Evolutionary conservation across 164 flowering plant species (phyloP).

Genomic region (Tetrastigma voinierianum): DNA sequence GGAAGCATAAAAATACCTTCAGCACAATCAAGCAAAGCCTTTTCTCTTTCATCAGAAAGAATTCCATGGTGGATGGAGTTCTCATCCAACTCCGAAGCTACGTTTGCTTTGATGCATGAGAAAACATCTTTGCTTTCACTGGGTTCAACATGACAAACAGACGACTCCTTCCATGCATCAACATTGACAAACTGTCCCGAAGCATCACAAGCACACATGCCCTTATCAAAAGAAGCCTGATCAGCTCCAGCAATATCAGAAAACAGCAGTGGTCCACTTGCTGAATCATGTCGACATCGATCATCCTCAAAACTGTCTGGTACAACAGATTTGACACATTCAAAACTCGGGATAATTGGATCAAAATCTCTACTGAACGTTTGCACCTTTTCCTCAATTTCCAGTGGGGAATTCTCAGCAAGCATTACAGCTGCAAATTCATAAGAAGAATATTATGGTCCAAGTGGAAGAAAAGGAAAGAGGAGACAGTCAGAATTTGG

Average conservation of each 20-base stretch:
- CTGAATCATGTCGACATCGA: slow-evolving; percentile 13
- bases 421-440: slow-evolving; percentile 31
- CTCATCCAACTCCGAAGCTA: slow-evolving; percentile 1
- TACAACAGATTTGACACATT: slow-evolving; percentile 29
- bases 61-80: slow-evolving; percentile 8
- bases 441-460: slow-evolving; percentile 9
- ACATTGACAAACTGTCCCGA: slow-evolving; percentile 12
- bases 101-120: slow-evolving; percentile 6
- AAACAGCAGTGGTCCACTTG: slow-evolving; percentile 9
- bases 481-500: background rate
- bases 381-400: slow-evolving; percentile 15
- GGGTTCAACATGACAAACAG: slow-evolving; percentile 17
- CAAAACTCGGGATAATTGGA: slow-evolving; percentile 24
- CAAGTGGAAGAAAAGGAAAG: background rate
- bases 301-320: slow-evolving; percentile 62
- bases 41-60: slow-evolving; percentile 9
- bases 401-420: slow-evolving; percentile 13
- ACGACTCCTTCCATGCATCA: slow-evolving; percentile 15
- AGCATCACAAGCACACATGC: slow-evolving; percentile 5
- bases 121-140: slow-evolving; percentile 10
- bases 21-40: slow-evolving; percentile 3
- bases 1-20: slow-evolving; percentile 17
- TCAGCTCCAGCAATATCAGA: slow-evolving; percentile 27
- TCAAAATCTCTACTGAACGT: slow-evolving; percentile 2
- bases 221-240: slow-evolving; percentile 12